Percentiles rank a stretch among this genome's conserved stretches.
Conservation (phyloP, 768 basidiomycete species). For the Pleurotus tuoliensis region DNA sequence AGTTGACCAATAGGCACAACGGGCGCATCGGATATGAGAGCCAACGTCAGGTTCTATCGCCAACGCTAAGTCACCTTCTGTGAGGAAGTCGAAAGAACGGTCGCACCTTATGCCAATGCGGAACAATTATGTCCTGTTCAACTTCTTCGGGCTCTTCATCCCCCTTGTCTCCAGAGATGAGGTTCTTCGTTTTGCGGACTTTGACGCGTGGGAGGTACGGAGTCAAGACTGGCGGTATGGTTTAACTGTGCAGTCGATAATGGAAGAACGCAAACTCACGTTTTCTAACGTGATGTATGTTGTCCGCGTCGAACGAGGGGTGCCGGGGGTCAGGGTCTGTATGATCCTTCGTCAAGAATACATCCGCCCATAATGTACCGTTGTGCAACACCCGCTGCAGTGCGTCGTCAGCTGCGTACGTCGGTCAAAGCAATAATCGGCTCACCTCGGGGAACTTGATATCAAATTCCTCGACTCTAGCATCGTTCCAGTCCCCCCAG, state of each 20-base stretch:
- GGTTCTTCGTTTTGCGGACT: slow-evolving; percentile 77
- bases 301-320: slow-evolving; percentile 44
- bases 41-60: slow-evolving; percentile 81
- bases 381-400: slow-evolving; percentile 71
- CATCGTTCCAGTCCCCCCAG: slow-evolving; percentile 72
- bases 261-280: slow-evolving; percentile 39
- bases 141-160: slow-evolving; percentile 44
- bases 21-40: slow-evolving; percentile 71
- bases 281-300: slow-evolving; percentile 72
- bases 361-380: slow-evolving; percentile 79
- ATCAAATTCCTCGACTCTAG: slow-evolving; percentile 52
- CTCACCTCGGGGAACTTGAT: slow-evolving; percentile 68
- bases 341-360: slow-evolving; percentile 67
- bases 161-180: slow-evolving; percentile 48
- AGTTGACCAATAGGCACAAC: slow-evolving; percentile 50
- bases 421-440: not conserved
- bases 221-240: slow-evolving; percentile 61
- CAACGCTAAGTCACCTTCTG: no score
- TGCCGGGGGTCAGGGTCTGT: slow-evolving; percentile 62
- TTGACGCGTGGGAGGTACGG: slow-evolving; percentile 76
- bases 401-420: no score
- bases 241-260: not conserved
- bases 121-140: slow-evolving; percentile 54
- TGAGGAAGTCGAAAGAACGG: slow-evolving; percentile 11
- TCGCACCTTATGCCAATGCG: slow-evolving; percentile 77